phyloP scores from a whole-genome alignment of 129 eudicot species.

The Calendula officinalis region DNA sequence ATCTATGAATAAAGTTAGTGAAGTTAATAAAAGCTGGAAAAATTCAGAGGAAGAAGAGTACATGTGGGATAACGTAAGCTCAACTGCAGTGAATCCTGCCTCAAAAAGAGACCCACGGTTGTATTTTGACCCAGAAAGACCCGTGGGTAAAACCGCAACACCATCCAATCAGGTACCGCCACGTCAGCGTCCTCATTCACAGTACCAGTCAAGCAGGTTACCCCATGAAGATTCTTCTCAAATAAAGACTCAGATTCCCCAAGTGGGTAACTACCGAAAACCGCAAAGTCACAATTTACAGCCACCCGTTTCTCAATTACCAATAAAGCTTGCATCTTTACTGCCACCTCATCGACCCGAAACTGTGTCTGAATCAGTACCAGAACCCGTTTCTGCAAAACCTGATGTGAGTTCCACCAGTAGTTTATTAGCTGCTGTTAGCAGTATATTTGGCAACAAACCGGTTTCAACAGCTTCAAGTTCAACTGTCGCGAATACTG shows the following conservation, averaged over 20 bases:
- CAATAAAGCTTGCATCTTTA: constrained; percentile 37
- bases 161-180: constrained; percentile 31
- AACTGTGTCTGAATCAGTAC: constrained; percentile 35
- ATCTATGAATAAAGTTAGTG: constrained; percentile 36
- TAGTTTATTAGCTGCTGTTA: constrained; percentile 61
- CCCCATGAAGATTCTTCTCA: constrained; percentile 39
- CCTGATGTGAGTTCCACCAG: constrained; percentile 35
- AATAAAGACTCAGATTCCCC: constrained; percentile 29
- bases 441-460: constrained; percentile 45
- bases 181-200: constrained; percentile 55
- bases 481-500: constrained; percentile 20
- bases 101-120: constrained; percentile 49
- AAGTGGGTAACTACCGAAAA: constrained; percentile 29
- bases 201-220: constrained; percentile 30
- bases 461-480: constrained; percentile 37
- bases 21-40: constrained; percentile 62
- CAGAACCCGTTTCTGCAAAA: constrained; percentile 9
- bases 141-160: constrained; percentile 43
- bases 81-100: constrained; percentile 39
- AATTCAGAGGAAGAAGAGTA: constrained; percentile 86
- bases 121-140: constrained; percentile 49
- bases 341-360: constrained; percentile 38
- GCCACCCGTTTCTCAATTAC: constrained; percentile 30
- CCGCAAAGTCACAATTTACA: constrained; percentile 33
- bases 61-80: constrained; percentile 72